Evolutionary conservation across 495 filamentous ascomycete genomes (phyloP), one percentile per base, ranked within the genome.

Genomic region (Elasticomyces elasticus): DNA sequence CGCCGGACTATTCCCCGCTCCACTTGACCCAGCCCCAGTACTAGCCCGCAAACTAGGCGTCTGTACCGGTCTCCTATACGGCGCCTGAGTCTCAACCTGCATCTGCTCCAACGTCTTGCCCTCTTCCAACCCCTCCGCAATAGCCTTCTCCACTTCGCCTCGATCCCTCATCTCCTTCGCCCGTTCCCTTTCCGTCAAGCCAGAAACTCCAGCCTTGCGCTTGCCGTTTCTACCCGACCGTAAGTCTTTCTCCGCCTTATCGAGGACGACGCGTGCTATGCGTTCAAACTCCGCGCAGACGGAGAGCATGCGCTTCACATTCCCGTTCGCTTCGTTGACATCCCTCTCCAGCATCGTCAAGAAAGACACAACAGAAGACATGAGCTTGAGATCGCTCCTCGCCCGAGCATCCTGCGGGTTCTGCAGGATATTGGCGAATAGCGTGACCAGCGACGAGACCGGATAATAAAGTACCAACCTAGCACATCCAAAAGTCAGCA

Each of bases 381-480:
- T 96, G 33, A 96, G 71, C 60, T 84, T 83, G 9, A 94, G 79
- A 67, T 98, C 92, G 7, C 87, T 86, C 15, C 87, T 82, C 37
- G 91, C 89, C 28, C 89, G 83, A 5, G 82, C 77, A 66, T 98
- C 92, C 56, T 87, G 83, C 0, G 94, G 94, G 57, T 97, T 97
- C 66, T 98, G 94, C 3, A 98, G 74, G 51, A 98, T 92, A 65
- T 97, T 95, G 49, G 90, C 92, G 64, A 98, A 98, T 25, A 98
- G 74, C 2, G 92, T 98, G 3, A 98, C 88, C 12, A 97, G 78
- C 11, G 92, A 86, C 2, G 94, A 96, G 15, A 98, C 89, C 5
- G 92, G 92, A 70, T 92, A 98, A 71, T 98, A 98, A 33, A 98
- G 74, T 64, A 96, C 88, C 60, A 98, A 79, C 90, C 89, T 94